A percentile compares a stretch with the other conserved stretches of the same genome.
Conservation (phyloP, 768 basidiomycete species). For the Cystobasidium onofrii region DNA sequence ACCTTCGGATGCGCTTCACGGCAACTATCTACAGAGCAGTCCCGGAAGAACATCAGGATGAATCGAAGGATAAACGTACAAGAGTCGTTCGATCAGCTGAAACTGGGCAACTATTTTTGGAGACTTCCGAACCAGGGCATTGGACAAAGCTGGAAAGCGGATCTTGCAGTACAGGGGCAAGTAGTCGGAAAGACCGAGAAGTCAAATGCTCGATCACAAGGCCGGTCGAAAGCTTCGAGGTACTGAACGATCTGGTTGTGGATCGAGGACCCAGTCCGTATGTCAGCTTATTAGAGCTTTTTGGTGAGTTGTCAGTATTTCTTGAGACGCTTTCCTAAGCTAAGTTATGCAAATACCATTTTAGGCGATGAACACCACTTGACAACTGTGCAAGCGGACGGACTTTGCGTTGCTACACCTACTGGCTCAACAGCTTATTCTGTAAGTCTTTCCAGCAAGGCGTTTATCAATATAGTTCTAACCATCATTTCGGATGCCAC, state of each 20-base stretch:
- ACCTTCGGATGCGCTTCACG: constrained; percentile 97
- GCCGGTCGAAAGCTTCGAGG: constrained; percentile 93
- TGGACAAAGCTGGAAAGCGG: constrained; percentile 82
- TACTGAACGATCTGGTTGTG: constrained; percentile 92
- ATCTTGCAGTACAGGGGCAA: not conserved
- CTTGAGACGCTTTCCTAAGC: no score
- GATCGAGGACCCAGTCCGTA: constrained; percentile 97
- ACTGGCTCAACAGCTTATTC: constrained; percentile 99
- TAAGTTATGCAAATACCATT: no score
- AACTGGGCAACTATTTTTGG: constrained; percentile 96
- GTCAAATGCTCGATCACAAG: constrained; percentile 96
- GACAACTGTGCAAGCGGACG: constrained; percentile 98
- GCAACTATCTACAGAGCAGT: constrained; percentile 96
- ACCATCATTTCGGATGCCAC: no score
- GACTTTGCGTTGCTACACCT: constrained; percentile 85
- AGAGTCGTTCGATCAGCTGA: constrained; percentile 86
- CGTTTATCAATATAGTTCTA: no score
- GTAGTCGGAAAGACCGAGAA: constrained; percentile 71
- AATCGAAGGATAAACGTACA: constrained; percentile 49
- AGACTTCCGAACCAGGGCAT: constrained; percentile 74
- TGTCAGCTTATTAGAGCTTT: constrained; percentile 87
- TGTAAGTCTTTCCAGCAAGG: constrained; percentile 50
- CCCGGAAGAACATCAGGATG: constrained; percentile 51
- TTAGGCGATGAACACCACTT: constrained; percentile 98
- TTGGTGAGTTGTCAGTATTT: constrained; percentile 63